These are phyloP conservation scores for Cornus kousa DNA, from an alignment of 148 eudicot genomes.

Conservation along the genomic window DNA sequence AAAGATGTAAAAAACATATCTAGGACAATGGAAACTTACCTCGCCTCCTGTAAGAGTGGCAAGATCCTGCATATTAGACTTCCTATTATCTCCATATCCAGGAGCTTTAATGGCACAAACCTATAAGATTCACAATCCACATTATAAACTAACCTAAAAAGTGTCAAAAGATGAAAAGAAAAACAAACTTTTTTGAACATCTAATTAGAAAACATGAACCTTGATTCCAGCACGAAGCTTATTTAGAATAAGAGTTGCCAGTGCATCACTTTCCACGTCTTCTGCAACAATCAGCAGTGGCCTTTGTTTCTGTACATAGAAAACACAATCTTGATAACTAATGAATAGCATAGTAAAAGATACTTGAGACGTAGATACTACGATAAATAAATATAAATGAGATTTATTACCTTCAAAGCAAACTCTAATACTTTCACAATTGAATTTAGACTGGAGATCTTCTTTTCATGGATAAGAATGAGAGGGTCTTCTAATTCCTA, in stretches of 20 bases:
- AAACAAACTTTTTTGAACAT: too few species aligned
- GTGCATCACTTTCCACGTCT: conserved; percentile 71
- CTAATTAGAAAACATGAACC: conserved; percentile 32
- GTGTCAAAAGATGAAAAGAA: neutral
- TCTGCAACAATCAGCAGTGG: conserved; percentile 66
- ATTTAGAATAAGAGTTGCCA: conserved; percentile 80
- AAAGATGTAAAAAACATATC: neutral
- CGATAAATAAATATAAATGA: neutral
- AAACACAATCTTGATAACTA: neutral
- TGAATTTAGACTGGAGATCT: conserved; percentile 57
- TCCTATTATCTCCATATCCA: conserved; percentile 93
- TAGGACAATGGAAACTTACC: conserved; percentile 26
- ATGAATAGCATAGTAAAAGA: neutral
- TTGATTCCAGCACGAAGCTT: conserved; percentile 95
- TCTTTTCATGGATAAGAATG: conserved; percentile 64
- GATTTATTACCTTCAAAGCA: conserved; percentile 73
- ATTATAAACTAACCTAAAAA: too few species aligned
- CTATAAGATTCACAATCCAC: conserved; percentile 25
- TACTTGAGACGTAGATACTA: too few species aligned
- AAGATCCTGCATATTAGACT: conserved; percentile 79
- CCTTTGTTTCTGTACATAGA: conserved; percentile 57
- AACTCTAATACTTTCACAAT: conserved; percentile 73
- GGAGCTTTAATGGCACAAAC: conserved; percentile 96
- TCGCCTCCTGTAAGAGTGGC: conserved; percentile 83
- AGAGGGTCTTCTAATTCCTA: conserved; percentile 74